Base-by-base conservation (phyloP, 164 flowering plant genomes). In the Sedum album region DNA sequence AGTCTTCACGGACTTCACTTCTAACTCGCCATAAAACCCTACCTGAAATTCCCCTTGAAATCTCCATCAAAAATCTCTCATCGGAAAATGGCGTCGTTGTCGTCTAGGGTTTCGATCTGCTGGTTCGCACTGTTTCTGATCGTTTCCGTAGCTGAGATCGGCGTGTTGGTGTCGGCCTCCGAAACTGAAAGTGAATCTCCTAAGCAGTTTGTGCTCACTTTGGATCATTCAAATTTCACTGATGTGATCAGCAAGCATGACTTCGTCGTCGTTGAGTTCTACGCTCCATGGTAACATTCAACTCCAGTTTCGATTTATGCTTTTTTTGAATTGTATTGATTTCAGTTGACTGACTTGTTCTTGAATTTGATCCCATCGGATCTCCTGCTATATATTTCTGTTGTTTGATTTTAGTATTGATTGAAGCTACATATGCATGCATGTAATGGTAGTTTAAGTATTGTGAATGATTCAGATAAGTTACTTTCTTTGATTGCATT, bases 191-290 rank as follows among this genome's bases (percentile, higher is more conserved):
- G 46, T 21, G 75, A 67, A 28, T 71, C 71, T 36, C 31, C 80
- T 35, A 76, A 69, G 61, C 91, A 88, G 79, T 81, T 66, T 60
- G 98, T 92, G 5, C 72, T 90, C 57, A 88, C 95, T n/a, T 74
- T 92, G 33, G 95, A 90, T 73, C 76, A 79, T 69, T 76, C 90
- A 42, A 92, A 92, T 76, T 90, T 92, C 83, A 53, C 84, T 14
- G 96, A 90, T 4, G 78, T 79, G 17, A 75, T 90, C 66, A 55
- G 70, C 71, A 90, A 87, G 70, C 82, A 86, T 65, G 68, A 79
- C 5, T 90, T 92, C 82, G 67, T 90, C 81, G 98, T 92, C 75
- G 95, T 92, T 42, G 98, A 92, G 74, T 92, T 92, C 77, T 92
- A 90, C 81, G 96, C 98, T 68, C 98, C 98, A 6, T 88, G 98